Conservation (phyloP, 2,329 filamentous ascomycete species). For the Exserohilum rostratum region DNA sequence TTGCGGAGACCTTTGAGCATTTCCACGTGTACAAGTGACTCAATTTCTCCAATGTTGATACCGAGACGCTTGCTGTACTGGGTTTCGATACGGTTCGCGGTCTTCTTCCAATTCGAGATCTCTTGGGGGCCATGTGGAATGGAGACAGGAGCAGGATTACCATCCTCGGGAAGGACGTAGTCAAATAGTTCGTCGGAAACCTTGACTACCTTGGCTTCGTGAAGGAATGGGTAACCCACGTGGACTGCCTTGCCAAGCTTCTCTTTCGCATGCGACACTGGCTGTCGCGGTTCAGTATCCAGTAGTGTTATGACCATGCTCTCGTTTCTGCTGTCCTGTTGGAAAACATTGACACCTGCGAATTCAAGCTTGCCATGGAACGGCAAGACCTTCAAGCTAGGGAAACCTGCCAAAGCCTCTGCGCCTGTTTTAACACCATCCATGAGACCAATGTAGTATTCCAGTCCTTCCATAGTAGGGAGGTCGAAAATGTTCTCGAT, state of each 20-base stretch:
- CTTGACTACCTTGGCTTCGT: slow-evolving; percentile 87
- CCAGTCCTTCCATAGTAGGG: slow-evolving; percentile 86
- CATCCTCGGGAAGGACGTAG: slow-evolving; percentile 73
- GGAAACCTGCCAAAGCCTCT: slow-evolving; percentile 89
- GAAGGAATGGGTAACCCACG: slow-evolving; percentile 92
- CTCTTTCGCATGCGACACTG: slow-evolving; percentile 72
- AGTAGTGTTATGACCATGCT: slow-evolving; percentile 90
- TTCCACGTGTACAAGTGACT: slow-evolving; percentile 88
- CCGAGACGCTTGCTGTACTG: slow-evolving; percentile 91
- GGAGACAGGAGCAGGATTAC: slow-evolving; percentile 65
- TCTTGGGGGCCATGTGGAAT: slow-evolving; percentile 76
- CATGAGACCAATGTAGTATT: slow-evolving; percentile 82
- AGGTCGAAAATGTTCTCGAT: slow-evolving; percentile 96
- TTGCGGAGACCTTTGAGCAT: slow-evolving; percentile 91
- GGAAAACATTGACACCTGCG: slow-evolving; percentile 92
- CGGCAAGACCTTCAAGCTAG: slow-evolving; percentile 83
- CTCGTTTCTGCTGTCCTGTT: slow-evolving; percentile 93
- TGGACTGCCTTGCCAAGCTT: slow-evolving; percentile 87
- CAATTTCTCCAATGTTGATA: slow-evolving; percentile 83
- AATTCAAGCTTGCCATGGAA: slow-evolving; percentile 83
- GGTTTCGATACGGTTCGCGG: slow-evolving; percentile 80
- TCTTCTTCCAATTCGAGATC: slow-evolving; percentile 83
- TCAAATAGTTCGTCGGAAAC: slow-evolving; percentile 94
- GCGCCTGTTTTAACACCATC: slow-evolving; percentile 82
- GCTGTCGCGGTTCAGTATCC: slow-evolving; percentile 73